These are phyloP conservation scores for Fraxinus albicans DNA, from an alignment of 305 asterid genomes.

Conservation along the genomic window DNA sequence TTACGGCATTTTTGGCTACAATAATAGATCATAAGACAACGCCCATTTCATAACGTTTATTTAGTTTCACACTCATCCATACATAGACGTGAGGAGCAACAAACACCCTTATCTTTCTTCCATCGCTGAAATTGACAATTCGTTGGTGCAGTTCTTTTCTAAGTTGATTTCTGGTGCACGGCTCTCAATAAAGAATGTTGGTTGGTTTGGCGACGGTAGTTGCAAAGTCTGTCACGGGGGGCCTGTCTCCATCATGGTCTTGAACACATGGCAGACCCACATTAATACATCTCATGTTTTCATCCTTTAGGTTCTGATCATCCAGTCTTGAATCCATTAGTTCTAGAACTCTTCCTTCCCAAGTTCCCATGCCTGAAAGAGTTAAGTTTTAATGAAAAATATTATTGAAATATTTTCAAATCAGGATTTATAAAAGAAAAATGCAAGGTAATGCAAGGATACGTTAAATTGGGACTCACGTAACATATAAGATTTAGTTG, in stretches of 20 bases:
- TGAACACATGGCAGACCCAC: slow-evolving; percentile 34
- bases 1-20: not conserved
- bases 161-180: not conserved
- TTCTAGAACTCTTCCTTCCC: slow-evolving; percentile 29
- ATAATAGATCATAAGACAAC: not conserved
- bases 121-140: slow-evolving; percentile 25
- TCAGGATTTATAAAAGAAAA: not conserved
- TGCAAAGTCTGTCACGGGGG: not conserved
- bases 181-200: slow-evolving; percentile 25
- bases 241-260: not conserved
- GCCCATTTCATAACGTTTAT: not conserved
- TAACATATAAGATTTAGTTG: slow-evolving; percentile 32
- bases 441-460: not conserved
- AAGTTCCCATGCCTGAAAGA: slow-evolving; percentile 36
- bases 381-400: not conserved
- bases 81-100: not conserved
- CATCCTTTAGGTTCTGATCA: not conserved
- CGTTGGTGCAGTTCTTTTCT: slow-evolving; percentile 20
- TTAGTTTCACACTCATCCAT: not conserved
- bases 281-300: slow-evolving; percentile 23
- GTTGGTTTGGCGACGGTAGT: slow-evolving; percentile 28
- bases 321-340: slow-evolving; percentile 26
- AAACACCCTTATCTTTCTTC: slow-evolving; percentile 19
- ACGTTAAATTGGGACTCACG: not conserved
- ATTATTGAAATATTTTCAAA: not conserved